phyloP scores from a whole-genome alignment of 2,329 filamentous ascomycete genomes.

The Epichloe sylvatica region DNA sequence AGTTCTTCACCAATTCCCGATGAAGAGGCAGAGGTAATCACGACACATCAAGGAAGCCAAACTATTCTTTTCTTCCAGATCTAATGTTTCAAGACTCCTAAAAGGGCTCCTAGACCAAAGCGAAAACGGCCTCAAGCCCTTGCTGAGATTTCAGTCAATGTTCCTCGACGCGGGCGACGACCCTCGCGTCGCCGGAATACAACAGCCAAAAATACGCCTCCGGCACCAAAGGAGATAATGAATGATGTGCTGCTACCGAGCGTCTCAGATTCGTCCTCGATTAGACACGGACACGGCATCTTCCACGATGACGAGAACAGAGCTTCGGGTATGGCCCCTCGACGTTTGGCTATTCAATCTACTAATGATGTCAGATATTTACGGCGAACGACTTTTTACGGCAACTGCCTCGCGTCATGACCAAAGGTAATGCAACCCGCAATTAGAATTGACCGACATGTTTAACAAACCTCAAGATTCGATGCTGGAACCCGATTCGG shows the following conservation, averaged over 20 bases:
- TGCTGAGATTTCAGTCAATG: conserved; percentile 21
- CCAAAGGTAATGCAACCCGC: conserved; percentile 11
- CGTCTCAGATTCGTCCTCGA: conserved; percentile 4
- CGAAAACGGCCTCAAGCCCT: conserved; percentile 20
- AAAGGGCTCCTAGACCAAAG: conserved; percentile 17
- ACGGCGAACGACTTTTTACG: conserved; percentile 12
- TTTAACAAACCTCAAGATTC: conserved; percentile 14
- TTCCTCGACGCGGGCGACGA: conserved; percentile 16
- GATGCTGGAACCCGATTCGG: conserved; percentile 19
- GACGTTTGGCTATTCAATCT: neutral
- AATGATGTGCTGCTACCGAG: neutral
- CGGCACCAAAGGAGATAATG: conserved; percentile 5
- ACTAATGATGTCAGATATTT: conserved; percentile 14
- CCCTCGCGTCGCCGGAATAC: conserved; percentile 13
- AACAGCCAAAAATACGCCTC: conserved; percentile 8
- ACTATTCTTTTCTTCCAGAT: neutral
- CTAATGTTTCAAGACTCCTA: conserved; percentile 14
- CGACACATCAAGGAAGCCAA: neutral
- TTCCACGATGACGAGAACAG: conserved; percentile 18
- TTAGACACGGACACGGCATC: conserved; percentile 15
- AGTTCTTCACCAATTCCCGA: conserved; percentile 34
- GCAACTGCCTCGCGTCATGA: conserved; percentile 10
- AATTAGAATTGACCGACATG: neutral
- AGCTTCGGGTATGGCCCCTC: conserved; percentile 11
- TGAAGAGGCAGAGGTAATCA: conserved; percentile 29